These are phyloP conservation scores for Rhynchosporium graminicola DNA, from an alignment of 2,329 filamentous ascomycete species.

Conservation along the genomic window DNA sequence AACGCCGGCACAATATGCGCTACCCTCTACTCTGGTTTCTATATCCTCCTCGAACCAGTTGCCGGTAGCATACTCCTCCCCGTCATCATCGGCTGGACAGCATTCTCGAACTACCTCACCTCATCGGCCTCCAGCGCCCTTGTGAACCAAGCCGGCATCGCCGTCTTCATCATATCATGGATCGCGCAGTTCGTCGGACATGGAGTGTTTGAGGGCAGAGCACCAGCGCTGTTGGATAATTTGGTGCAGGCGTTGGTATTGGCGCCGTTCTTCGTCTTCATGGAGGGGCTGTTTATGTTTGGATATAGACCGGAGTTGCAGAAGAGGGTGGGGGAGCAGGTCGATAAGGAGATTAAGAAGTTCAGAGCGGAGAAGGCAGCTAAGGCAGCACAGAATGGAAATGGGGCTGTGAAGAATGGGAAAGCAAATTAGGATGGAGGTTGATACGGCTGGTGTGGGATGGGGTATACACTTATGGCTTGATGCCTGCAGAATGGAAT, in stretches of 20 bases:
- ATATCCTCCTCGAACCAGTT: constrained; percentile 90
- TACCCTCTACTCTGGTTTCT: constrained; percentile 73
- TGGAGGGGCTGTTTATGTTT: constrained; percentile 86
- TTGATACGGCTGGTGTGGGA: background rate
- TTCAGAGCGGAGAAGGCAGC: constrained; percentile 58
- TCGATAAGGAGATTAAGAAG: constrained; percentile 75
- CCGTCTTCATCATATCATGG: constrained; percentile 75
- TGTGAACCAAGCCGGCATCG: constrained; percentile 58
- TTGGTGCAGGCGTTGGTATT: constrained; percentile 88
- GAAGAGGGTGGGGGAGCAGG: constrained; percentile 73
- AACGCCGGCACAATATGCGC: constrained; percentile 67
- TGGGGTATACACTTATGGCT: background rate
- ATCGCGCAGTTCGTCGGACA: constrained; percentile 90
- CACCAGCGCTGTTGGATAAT: constrained; percentile 88
- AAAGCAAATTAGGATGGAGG: constrained; percentile 48
- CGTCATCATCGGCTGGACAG: constrained; percentile 74
- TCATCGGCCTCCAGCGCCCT: constrained; percentile 44
- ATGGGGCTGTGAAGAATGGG: constrained; percentile 47
- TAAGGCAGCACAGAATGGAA: constrained; percentile 28
- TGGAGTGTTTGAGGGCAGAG: constrained; percentile 82
- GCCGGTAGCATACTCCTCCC: constrained; percentile 78
- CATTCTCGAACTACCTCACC: constrained; percentile 71
- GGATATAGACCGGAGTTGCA: constrained; percentile 90
- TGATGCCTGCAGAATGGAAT: background rate
- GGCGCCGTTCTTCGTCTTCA: constrained; percentile 95